Percentiles rank a stretch among this genome's conserved stretches.
These are phyloP conservation scores for Ceratobasidium sp. DNA, from an alignment of 1,284 basidiomycete genomes.

Conservation along the genomic window DNA sequence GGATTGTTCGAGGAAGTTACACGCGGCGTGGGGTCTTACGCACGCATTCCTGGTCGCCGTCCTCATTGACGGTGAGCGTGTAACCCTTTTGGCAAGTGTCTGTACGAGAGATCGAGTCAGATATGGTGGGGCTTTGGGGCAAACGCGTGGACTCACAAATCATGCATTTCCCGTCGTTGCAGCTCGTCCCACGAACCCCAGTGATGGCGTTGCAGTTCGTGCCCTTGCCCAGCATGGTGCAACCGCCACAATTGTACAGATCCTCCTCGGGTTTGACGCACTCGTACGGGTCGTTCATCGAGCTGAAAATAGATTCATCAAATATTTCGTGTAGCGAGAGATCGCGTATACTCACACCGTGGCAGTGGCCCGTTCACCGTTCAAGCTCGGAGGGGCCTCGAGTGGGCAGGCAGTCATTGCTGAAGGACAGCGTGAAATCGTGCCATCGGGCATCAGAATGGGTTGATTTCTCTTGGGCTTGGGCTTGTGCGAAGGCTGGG, in stretches of 20 bases:
- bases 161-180: slow-evolving; percentile 17
- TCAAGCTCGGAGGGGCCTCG: slow-evolving; percentile 2
- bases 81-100: slow-evolving; percentile 32
- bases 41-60: slow-evolving; percentile 21
- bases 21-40: slow-evolving; percentile 18
- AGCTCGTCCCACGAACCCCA: slow-evolving; percentile 25
- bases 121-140: not conserved
- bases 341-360: slow-evolving; percentile 8
- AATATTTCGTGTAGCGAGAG: not conserved
- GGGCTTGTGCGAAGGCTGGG: slow-evolving; percentile 13
- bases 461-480: slow-evolving; percentile 18
- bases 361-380: slow-evolving; percentile 11
- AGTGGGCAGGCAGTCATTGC: slow-evolving; percentile 26
- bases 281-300: slow-evolving; percentile 27
- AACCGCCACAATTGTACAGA: slow-evolving; percentile 28
- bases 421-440: slow-evolving; percentile 4
- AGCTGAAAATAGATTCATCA: not conserved
- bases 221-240: slow-evolving; percentile 13
- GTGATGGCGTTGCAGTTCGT: not conserved
- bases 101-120: not conserved
- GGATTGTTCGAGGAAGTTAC: not conserved
- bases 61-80: not conserved
- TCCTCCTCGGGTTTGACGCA: slow-evolving; percentile 30
- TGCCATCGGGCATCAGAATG: slow-evolving; percentile 11
- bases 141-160: slow-evolving; percentile 4